Evolutionary conservation across 257 asterid genomes (phyloP), one percentile per base, ranked within the genome.

Genomic region (Ophiorrhiza pumila): DNA sequence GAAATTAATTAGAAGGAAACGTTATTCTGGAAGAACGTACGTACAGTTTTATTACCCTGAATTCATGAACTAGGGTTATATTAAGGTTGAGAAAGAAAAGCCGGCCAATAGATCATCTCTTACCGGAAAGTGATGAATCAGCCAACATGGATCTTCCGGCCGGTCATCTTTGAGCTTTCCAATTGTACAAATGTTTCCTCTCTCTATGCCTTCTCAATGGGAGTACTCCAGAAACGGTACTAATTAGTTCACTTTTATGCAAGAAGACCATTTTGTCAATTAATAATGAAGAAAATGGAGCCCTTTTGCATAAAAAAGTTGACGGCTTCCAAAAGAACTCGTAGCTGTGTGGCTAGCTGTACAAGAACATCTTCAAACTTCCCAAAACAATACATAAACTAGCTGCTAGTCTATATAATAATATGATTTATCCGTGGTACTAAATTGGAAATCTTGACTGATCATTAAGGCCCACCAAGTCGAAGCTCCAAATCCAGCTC

Each of bases 401-500:
- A 18, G 42, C 42, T 37, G 7, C 42, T 6, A 37, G 4, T 4
- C 53, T 12, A 14, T 12, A 47, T 13, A 1, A 47, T 47, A 37
- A 37, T 37, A 37, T 37, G 42, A 37, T 4, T 15, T 57, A 57
- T 29, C 4, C 18, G 6, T 0, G 50, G 50, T 12, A 10, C 10
- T 45, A 45, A 43, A 45, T 56, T 2, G 23, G 1, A 25, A 56
- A 35, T 25, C 35, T 35, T 47, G 18, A 37, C 23, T 5, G 42
- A 39, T 32, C 7, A 37, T 45, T 71, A 72, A 63, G 50, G 72
- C 55, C 93, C 96, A 68, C 96, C 95, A 57, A 91, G 91, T 59
- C 95, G 91, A 76, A 91, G 97, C 90, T 91, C 97, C 89, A 91
- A 81, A 81, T 91, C 93, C 80, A 90, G 65, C 14, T 87, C 91